These are phyloP conservation scores for Xylaria multiplex DNA, from an alignment of 2,329 filamentous ascomycete genomes.

Conservation along the genomic window DNA sequence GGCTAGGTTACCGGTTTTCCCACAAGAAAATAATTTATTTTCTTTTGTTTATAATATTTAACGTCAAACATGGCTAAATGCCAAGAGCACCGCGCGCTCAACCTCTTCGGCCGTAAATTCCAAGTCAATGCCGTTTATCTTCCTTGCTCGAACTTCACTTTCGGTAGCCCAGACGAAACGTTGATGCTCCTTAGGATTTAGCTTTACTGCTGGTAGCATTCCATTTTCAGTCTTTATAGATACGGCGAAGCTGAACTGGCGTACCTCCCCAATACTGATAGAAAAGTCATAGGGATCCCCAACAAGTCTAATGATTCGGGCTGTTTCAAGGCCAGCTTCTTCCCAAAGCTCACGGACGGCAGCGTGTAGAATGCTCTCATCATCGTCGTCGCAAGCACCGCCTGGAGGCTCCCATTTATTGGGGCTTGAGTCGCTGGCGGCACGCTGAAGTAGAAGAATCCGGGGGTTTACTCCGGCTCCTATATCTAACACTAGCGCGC, in stretches of 20 bases:
- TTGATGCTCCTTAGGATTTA: too few relatives aligned
- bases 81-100: too few relatives aligned
- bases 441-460: constrained; percentile 21
- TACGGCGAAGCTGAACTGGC: too few relatives aligned
- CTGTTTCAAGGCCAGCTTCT: constrained; percentile 8
- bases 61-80: neutral
- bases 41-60: too few relatives aligned
- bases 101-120: too few relatives aligned
- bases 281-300: neutral
- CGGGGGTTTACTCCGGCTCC: neutral
- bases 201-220: too few relatives aligned
- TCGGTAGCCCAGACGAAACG: too few relatives aligned
- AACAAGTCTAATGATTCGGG: neutral
- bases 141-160: too few relatives aligned
- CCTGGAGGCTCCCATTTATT: constrained; percentile 23
- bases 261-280: neutral
- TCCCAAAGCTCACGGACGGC: constrained; percentile 9
- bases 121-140: too few relatives aligned
- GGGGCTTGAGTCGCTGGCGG: neutral
- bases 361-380: constrained; percentile 16
- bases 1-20: too few relatives aligned
- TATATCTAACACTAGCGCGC: constrained; percentile 7
- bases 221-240: too few relatives aligned
- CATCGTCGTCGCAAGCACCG: constrained; percentile 17
- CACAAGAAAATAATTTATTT: too few relatives aligned